Conservation (phyloP, 2,329 filamentous ascomycete species). For the Lasiodiplodia theobromae region DNA sequence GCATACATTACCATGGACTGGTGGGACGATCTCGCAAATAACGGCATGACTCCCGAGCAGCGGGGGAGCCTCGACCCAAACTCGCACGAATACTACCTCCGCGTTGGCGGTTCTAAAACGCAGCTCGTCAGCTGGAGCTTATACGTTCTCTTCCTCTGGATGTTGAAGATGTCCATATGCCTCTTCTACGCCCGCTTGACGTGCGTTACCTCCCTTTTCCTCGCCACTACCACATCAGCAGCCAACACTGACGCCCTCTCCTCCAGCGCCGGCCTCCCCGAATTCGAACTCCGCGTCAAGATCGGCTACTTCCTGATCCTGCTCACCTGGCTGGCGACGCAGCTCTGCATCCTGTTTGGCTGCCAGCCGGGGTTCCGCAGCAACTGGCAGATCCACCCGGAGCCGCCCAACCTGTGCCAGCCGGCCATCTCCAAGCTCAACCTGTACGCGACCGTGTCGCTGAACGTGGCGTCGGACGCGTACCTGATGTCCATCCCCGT, state of each 20-base stretch:
- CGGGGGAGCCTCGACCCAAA: conserved; percentile 54
- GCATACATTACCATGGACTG: conserved; percentile 59
- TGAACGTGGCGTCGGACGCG: conserved; percentile 63
- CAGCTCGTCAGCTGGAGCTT: conserved; percentile 61
- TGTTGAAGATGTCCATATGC: conserved; percentile 62
- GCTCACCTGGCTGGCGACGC: conserved; percentile 56
- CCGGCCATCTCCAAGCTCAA: conserved; percentile 26
- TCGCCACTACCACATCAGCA: too few species aligned
- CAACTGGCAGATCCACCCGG: conserved; percentile 65
- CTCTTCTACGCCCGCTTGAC: conserved; percentile 64
- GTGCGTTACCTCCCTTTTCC: conserved; percentile 36
- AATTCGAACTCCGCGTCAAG: conserved; percentile 50
- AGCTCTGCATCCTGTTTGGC: conserved; percentile 59
- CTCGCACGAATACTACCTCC: conserved; percentile 56
- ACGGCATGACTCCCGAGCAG: conserved; percentile 62
- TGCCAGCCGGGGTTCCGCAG: conserved; percentile 59
- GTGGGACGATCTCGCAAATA: conserved; percentile 64
- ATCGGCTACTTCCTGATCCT: conserved; percentile 59
- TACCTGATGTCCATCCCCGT: conserved; percentile 65
- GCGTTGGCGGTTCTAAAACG: conserved; percentile 60
- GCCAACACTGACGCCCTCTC: neutral
- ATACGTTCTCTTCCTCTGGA: conserved; percentile 60
- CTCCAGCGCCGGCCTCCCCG: neutral
- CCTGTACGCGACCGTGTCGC: conserved; percentile 41
- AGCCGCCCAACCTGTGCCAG: conserved; percentile 54